A percentile compares a stretch with the other conserved stretches of the same genome.
Evolutionary conservation across 139 green algal species (phyloP).

Genomic region (Trebouxia sp.): DNA sequence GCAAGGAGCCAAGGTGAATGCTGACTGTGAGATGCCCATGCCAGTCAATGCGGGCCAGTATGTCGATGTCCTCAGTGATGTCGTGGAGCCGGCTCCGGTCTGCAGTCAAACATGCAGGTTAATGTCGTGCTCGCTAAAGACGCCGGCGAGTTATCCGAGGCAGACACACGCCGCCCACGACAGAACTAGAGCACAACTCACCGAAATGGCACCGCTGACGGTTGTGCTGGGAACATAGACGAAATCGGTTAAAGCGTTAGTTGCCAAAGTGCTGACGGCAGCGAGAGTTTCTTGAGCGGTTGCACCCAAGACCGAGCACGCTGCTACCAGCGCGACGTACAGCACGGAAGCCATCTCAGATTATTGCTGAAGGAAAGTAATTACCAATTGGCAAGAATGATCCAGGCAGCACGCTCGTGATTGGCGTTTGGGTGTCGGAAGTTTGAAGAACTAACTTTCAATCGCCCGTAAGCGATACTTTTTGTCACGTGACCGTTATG

Average conservation of each 20-base stretch:
- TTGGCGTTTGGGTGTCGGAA: no score
- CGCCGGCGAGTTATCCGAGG: no score
- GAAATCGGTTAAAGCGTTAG: not conserved
- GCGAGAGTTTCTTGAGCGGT: not conserved
- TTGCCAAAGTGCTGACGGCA: not conserved
- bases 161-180: no score
- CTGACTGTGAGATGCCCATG: conserved; percentile 29
- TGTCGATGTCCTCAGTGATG: not conserved
- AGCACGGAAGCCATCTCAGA: not conserved
- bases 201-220: not conserved
- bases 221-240: not conserved
- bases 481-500: no score
- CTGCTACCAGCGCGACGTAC: not conserved
- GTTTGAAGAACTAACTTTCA: no score
- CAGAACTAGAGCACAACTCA: not conserved
- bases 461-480: no score
- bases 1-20: conserved; percentile 34
- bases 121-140: no score
- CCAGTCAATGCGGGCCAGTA: not conserved
- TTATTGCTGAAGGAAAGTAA: not conserved
- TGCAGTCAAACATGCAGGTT: no score
- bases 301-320: not conserved
- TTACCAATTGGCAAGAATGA: not conserved
- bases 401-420: not conserved
- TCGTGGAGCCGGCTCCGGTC: not conserved